A percentile compares a stretch with the other conserved stretches of the same genome.
phyloP scores from a whole-genome alignment of 2,329 filamentous ascomycete genomes.

The Davidsoniella virescens region DNA sequence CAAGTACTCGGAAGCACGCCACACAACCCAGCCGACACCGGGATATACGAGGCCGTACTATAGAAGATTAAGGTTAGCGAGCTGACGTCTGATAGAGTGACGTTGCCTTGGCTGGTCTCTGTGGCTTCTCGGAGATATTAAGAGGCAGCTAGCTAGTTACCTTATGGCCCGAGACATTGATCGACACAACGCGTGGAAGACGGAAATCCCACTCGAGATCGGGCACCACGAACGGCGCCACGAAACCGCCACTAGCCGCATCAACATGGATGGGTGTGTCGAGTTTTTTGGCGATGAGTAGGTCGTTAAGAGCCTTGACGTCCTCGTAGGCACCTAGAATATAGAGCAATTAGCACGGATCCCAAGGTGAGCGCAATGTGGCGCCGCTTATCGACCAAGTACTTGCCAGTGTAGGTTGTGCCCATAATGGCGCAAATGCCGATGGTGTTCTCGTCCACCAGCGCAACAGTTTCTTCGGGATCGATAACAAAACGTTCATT shows the following conservation, averaged over 20 bases:
- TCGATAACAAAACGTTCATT: conserved; percentile 47
- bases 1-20: conserved; percentile 67
- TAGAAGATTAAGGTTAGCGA: background rate
- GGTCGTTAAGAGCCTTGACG: conserved; percentile 77
- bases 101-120: background rate
- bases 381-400: background rate
- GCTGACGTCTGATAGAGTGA: background rate
- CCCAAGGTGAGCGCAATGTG: no score
- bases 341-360: background rate
- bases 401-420: conserved; percentile 70
- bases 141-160: conserved; percentile 16
- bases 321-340: conserved; percentile 61
- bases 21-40: conserved; percentile 86
- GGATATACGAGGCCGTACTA: conserved; percentile 58
- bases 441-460: conserved; percentile 59
- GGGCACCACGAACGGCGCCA: conserved; percentile 78
- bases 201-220: conserved; percentile 84
- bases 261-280: conserved; percentile 88
- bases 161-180: conserved; percentile 92
- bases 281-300: conserved; percentile 57
- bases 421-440: conserved; percentile 86
- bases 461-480: conserved; percentile 40
- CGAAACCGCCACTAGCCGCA: conserved; percentile 81
- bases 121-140: no score
- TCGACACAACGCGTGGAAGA: conserved; percentile 73